These are phyloP conservation scores for Botrytis tulipae DNA, from an alignment of 2,329 filamentous ascomycete species.

Conservation along the genomic window DNA sequence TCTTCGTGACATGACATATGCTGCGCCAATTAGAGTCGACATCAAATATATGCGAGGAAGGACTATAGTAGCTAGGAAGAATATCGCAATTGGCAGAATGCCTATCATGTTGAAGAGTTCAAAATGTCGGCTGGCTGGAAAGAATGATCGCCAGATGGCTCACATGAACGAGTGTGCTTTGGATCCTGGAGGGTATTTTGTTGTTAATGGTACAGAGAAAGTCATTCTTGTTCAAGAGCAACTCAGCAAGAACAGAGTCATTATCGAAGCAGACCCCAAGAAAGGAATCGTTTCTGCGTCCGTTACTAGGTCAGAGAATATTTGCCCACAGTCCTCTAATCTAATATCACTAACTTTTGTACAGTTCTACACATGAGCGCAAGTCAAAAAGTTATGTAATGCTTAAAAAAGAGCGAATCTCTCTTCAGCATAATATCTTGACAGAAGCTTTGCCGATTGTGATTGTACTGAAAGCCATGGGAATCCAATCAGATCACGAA, in stretches of 20 bases:
- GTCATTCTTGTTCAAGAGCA: slow-evolving; percentile 98
- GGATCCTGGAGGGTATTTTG: slow-evolving; percentile 96
- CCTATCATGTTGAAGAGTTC: slow-evolving; percentile 97
- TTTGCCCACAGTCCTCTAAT: neutral
- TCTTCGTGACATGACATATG: slow-evolving; percentile 95
- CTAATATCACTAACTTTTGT: slow-evolving; percentile 21
- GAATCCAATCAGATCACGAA: slow-evolving; percentile 90
- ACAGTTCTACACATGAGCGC: slow-evolving; percentile 90
- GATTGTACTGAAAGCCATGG: slow-evolving; percentile 88
- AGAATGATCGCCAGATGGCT: slow-evolving; percentile 85
- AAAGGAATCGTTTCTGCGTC: slow-evolving; percentile 94
- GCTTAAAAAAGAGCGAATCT: slow-evolving; percentile 88
- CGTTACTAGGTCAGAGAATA: slow-evolving; percentile 63
- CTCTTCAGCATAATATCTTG: slow-evolving; percentile 88
- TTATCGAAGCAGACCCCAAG: slow-evolving; percentile 89
- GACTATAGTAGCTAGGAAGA: slow-evolving; percentile 69
- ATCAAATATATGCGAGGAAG: slow-evolving; percentile 85
- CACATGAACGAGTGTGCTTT: slow-evolving; percentile 91
- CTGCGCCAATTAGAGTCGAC: slow-evolving; percentile 89
- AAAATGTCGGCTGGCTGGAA: slow-evolving; percentile 82
- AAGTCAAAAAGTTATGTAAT: slow-evolving; percentile 98
- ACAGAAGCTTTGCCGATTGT: slow-evolving; percentile 94
- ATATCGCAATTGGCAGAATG: slow-evolving; percentile 82
- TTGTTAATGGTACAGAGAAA: slow-evolving; percentile 96
- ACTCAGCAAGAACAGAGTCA: slow-evolving; percentile 97